Conservation (phyloP, 176 grass and related monocot genomes). For the Aegilops sharonensis region DNA sequence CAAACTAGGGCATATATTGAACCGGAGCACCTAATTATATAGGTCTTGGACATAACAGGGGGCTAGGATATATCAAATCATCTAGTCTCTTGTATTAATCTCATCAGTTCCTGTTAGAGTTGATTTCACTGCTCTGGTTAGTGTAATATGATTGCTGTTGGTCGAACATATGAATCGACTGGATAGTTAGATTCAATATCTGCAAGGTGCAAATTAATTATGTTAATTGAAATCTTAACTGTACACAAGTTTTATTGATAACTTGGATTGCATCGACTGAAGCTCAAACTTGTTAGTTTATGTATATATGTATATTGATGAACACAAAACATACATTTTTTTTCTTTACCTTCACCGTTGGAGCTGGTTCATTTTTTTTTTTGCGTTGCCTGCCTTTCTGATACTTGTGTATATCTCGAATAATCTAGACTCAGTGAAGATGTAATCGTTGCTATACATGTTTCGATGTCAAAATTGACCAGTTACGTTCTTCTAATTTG, state of each 20-base stretch:
- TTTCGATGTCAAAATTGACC: slow-evolving; percentile 14
- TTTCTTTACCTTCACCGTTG: background rate
- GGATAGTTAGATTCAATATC: background rate
- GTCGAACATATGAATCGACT: background rate
- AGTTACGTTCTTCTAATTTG: background rate
- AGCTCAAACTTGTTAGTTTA: background rate
- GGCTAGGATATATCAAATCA: background rate
- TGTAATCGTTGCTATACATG: background rate
- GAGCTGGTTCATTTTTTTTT: background rate
- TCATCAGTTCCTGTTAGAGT: background rate
- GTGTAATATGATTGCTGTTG: background rate
- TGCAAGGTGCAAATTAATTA: slow-evolving; percentile 6
- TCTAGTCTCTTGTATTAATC: background rate
- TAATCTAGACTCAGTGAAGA: background rate
- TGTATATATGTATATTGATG: background rate
- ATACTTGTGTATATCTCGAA: background rate
- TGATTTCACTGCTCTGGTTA: background rate
- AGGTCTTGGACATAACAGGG: background rate
- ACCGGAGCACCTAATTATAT: background rate
- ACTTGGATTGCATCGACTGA: background rate
- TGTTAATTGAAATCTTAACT: background rate
- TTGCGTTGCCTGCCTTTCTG: background rate
- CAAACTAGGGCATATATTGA: background rate
- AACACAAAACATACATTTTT: background rate
- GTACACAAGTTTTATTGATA: background rate